A percentile compares a stretch with the other conserved stretches of the same genome.
These are phyloP conservation scores for Spinacia oleracea DNA, from an alignment of 179 eudicot species.

Conservation along the genomic window DNA sequence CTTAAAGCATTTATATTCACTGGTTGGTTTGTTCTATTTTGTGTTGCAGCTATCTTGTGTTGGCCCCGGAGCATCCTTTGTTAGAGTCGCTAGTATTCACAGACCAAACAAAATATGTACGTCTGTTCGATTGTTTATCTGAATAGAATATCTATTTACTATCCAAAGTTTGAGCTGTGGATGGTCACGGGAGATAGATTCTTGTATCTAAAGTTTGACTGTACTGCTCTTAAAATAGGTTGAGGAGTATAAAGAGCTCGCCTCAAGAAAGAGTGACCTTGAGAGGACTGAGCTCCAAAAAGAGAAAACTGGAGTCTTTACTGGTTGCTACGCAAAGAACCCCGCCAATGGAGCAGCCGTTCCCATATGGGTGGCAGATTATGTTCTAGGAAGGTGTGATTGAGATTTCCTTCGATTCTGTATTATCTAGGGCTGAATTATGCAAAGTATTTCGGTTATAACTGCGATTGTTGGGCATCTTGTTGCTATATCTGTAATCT, in stretches of 20 bases:
- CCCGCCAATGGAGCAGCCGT: conserved; percentile 74
- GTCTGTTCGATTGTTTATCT: conserved; percentile 25
- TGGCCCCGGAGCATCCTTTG: conserved; percentile 91
- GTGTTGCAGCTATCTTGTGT: conserved; percentile 77
- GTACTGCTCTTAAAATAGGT: conserved; percentile 48
- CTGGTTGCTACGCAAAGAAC: conserved; percentile 84
- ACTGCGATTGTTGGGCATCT: not conserved
- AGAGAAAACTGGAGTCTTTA: conserved; percentile 94
- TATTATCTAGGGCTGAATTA: not conserved
- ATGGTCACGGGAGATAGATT: no score
- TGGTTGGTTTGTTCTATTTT: conserved; percentile 15
- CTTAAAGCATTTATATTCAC: conserved; percentile 9
- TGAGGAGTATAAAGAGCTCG: conserved; percentile 81
- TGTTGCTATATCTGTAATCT: not conserved
- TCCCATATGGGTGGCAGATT: conserved; percentile 97
- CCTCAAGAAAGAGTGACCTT: conserved; percentile 89
- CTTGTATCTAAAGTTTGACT: conserved; percentile 4
- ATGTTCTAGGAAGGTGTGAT: conserved; percentile 87
- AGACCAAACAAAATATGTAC: conserved; percentile 63
- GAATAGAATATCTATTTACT: not conserved
- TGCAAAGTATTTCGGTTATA: not conserved
- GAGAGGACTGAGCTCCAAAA: conserved; percentile 98
- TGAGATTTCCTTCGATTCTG: conserved; percentile 3
- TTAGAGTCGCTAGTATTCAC: conserved; percentile 59
- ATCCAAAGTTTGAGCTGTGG: not conserved